A percentile compares a stretch with the other conserved stretches of the same genome.
These are phyloP conservation scores for Leccinellum albellum DNA, from an alignment of 768 basidiomycete species.

Conservation along the genomic window DNA sequence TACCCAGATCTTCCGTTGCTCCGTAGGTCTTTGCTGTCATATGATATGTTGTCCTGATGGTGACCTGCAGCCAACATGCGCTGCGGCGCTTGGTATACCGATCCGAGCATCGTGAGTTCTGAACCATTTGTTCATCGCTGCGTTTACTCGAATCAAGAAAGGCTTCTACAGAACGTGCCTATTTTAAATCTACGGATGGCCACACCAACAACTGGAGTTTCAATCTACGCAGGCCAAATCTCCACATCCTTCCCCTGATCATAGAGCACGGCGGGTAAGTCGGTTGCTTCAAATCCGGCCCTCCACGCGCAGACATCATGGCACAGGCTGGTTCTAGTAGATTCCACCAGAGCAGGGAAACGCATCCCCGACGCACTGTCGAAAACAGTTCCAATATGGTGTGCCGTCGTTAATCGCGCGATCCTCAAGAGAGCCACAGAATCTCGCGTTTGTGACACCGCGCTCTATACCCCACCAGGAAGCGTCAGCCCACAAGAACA, in stretches of 20 bases:
- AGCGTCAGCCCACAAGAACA: slow-evolving; percentile 75
- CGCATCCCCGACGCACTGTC: slow-evolving; percentile 91
- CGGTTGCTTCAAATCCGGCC: background rate
- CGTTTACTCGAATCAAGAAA: background rate
- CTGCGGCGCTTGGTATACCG: slow-evolving; percentile 92
- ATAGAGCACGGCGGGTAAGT: slow-evolving; percentile 57
- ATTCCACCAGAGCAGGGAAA: slow-evolving; percentile 91
- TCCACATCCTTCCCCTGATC: slow-evolving; percentile 67
- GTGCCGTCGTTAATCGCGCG: slow-evolving; percentile 78
- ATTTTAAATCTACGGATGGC: slow-evolving; percentile 92
- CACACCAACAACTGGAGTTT: slow-evolving; percentile 84
- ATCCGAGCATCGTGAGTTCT: slow-evolving; percentile 55
- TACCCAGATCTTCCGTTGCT: slow-evolving; percentile 54
- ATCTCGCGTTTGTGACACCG: slow-evolving; percentile 46
- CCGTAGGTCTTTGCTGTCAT: slow-evolving; percentile 37
- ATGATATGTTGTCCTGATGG: background rate
- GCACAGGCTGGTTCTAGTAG: slow-evolving; percentile 74
- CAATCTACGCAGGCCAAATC: slow-evolving; percentile 78
- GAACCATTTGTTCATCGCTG: background rate
- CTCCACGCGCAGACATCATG: background rate
- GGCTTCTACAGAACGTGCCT: slow-evolving; percentile 41
- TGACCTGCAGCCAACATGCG: slow-evolving; percentile 74
- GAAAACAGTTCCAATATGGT: slow-evolving; percentile 95
- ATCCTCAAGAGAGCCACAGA: slow-evolving; percentile 24
- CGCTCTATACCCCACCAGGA: slow-evolving; percentile 68